Evolutionary conservation across 129 eudicot species (phyloP).

Genomic region (Centaurea solstitialis): DNA sequence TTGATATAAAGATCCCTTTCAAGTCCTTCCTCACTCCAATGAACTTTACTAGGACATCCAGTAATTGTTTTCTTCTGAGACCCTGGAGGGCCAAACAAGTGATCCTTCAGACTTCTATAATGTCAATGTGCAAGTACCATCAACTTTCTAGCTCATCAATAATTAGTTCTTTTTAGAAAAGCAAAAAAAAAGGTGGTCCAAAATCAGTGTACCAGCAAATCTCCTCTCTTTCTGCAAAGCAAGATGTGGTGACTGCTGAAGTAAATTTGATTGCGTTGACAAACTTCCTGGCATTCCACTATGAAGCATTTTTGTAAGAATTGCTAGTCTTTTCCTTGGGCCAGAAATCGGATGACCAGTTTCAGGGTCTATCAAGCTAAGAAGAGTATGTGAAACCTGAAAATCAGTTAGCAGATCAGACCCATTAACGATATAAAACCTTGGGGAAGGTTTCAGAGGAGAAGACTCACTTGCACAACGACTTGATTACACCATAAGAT

Average conservation of each 20-base stretch:
- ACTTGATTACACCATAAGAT: slow-evolving; percentile 99
- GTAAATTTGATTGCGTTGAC: slow-evolving; percentile 33
- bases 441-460: not conserved
- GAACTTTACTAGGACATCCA: slow-evolving; percentile 66
- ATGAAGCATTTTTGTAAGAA: slow-evolving; percentile 79
- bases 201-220: slow-evolving; percentile 49
- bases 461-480: slow-evolving; percentile 78
- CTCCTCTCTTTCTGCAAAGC: slow-evolving; percentile 39
- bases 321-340: slow-evolving; percentile 57
- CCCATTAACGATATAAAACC: slow-evolving; percentile 2
- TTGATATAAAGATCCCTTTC: slow-evolving; percentile 90
- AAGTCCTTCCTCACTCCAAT: slow-evolving; percentile 73
- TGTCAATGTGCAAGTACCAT: slow-evolving; percentile 7
- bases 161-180: not conserved
- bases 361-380: slow-evolving; percentile 74
- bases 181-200: not conserved
- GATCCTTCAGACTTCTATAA: not conserved
- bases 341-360: slow-evolving; percentile 64
- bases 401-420: slow-evolving; percentile 37
- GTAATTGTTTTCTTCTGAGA: slow-evolving; percentile 31
- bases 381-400: slow-evolving; percentile 97
- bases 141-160: not conserved
- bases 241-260: slow-evolving; percentile 34
- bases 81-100: slow-evolving; percentile 43
- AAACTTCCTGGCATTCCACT: slow-evolving; percentile 72